Percentiles rank a stretch among this genome's conserved stretches.
Conservation (phyloP, 805 yeast genomes). For the Maudiozyma pseudohumilis region DNA sequence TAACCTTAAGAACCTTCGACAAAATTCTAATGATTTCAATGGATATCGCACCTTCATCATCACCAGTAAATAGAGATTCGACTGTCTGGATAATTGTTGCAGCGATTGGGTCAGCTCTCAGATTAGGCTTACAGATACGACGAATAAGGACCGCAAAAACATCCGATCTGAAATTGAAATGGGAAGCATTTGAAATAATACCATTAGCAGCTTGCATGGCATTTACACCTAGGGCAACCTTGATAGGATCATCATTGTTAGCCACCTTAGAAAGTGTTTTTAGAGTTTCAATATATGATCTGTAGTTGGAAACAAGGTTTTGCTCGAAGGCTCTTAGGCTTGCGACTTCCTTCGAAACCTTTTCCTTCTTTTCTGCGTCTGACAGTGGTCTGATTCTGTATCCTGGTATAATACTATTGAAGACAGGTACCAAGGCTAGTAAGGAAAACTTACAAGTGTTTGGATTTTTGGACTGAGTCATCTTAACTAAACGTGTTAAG, state of each 20-base stretch:
- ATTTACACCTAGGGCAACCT: slow-evolving; percentile 36
- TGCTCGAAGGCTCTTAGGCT: slow-evolving; percentile 75
- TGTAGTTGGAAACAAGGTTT: slow-evolving; percentile 57
- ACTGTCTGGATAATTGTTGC: slow-evolving; percentile 52
- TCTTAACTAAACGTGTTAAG: slow-evolving; percentile 55
- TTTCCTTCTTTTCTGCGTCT: slow-evolving; percentile 72
- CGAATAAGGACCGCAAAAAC: slow-evolving; percentile 57
- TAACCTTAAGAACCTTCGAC: slow-evolving; percentile 58
- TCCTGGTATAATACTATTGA: slow-evolving; percentile 79
- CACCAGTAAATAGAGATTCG: slow-evolving; percentile 65
- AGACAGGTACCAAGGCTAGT: slow-evolving; percentile 72
- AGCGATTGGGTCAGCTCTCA: slow-evolving; percentile 38
- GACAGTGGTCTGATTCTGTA: slow-evolving; percentile 76
- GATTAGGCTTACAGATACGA: slow-evolving; percentile 53
- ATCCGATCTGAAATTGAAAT: slow-evolving; percentile 76
- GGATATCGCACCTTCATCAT: slow-evolving; percentile 73
- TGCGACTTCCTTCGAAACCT: slow-evolving; percentile 74
- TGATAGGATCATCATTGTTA: slow-evolving; percentile 24
- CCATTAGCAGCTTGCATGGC: slow-evolving; percentile 77
- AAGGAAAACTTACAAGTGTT: slow-evolving; percentile 63
- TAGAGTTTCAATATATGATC: slow-evolving; percentile 51
- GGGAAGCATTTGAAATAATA: slow-evolving; percentile 53
- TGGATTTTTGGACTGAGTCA: slow-evolving; percentile 58
- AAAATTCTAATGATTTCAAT: slow-evolving; percentile 61
- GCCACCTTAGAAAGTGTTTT: slow-evolving; percentile 34